These are phyloP conservation scores for Yarrowia divulgata DNA, from an alignment of 805 yeast genomes.

Conservation along the genomic window DNA sequence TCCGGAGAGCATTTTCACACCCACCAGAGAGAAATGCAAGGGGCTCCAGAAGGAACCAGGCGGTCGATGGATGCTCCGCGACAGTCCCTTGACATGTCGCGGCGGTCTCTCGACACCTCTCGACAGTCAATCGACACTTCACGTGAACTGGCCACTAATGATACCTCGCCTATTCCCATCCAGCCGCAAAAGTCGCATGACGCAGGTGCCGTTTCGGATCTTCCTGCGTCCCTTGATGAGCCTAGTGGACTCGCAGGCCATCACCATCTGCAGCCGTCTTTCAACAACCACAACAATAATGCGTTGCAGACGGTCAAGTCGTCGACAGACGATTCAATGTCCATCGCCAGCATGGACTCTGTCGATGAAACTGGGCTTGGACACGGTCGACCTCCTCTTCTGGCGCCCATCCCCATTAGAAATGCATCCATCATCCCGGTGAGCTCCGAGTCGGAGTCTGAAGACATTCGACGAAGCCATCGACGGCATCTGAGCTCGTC, in stretches of 20 bases:
- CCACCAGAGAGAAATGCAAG: conserved; percentile 29
- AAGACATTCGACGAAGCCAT: conserved; percentile 21
- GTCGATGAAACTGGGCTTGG: neutral
- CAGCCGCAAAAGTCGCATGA: conserved; percentile 20
- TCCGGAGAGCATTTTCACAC: conserved; percentile 19
- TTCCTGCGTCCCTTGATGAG: conserved; percentile 16
- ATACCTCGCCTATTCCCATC: conserved; percentile 29
- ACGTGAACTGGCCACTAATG: conserved; percentile 4
- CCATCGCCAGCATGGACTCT: conserved; percentile 16
- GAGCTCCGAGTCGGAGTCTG: conserved; percentile 37
- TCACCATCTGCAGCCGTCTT: conserved; percentile 4
- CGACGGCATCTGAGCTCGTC: conserved; percentile 34
- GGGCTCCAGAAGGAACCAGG: neutral
- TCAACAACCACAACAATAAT: conserved; percentile 5
- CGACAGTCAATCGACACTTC: conserved; percentile 11
- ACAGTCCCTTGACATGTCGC: neutral
- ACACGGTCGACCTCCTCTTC: conserved; percentile 14
- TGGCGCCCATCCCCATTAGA: conserved; percentile 33
- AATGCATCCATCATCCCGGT: conserved; percentile 29
- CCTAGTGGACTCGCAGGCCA: neutral
- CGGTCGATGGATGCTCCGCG: neutral
- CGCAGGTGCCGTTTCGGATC: conserved; percentile 15
- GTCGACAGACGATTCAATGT: conserved; percentile 28
- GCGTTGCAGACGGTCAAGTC: conserved; percentile 24
- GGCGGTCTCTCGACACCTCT: neutral